A percentile compares a stretch with the other conserved stretches of the same genome.
These are phyloP conservation scores for Aspergillus spinulosporus DNA, from an alignment of 2,329 filamentous ascomycete genomes.

Conservation along the genomic window DNA sequence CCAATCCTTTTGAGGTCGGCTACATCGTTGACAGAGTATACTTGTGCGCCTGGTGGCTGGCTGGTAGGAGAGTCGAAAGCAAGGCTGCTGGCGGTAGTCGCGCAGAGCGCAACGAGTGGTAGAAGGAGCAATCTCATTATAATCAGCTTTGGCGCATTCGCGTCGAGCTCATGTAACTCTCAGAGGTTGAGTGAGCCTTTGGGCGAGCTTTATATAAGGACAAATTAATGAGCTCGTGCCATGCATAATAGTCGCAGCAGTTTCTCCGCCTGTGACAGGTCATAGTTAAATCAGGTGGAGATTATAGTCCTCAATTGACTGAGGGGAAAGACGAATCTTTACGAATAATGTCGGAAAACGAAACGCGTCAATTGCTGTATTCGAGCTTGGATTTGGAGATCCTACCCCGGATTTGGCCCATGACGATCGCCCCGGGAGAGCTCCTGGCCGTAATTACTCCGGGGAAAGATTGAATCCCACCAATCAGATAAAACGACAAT, in stretches of 20 bases:
- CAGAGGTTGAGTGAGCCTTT: too few relatives aligned
- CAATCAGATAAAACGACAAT: constrained; percentile 3
- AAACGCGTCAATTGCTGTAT: constrained; percentile 4
- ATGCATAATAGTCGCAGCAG: background rate
- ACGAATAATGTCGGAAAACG: background rate
- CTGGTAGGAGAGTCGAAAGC: constrained; percentile 21
- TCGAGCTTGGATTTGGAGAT: background rate
- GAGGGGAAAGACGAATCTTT: background rate
- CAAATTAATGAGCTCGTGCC: background rate
- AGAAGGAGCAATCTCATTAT: constrained; percentile 26
- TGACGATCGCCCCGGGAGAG: background rate
- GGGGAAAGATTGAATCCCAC: constrained; percentile 7
- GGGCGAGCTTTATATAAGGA: constrained; percentile 6
- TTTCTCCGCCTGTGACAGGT: constrained; percentile 10
- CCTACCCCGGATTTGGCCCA: background rate
- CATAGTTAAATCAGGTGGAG: background rate
- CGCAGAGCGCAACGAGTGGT: constrained; percentile 24
- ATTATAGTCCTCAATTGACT: background rate
- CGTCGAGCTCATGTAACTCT: background rate
- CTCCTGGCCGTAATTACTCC: constrained; percentile 7
- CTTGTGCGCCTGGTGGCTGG: constrained; percentile 23
- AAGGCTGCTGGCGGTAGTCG: constrained; percentile 20
- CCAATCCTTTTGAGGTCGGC: constrained; percentile 24
- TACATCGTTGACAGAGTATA: constrained; percentile 27
- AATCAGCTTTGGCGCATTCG: background rate